Percentiles rank a stretch among this genome's conserved stretches.
Conservation (phyloP, 768 basidiomycete species). For the Tremella mesenterica region DNA sequence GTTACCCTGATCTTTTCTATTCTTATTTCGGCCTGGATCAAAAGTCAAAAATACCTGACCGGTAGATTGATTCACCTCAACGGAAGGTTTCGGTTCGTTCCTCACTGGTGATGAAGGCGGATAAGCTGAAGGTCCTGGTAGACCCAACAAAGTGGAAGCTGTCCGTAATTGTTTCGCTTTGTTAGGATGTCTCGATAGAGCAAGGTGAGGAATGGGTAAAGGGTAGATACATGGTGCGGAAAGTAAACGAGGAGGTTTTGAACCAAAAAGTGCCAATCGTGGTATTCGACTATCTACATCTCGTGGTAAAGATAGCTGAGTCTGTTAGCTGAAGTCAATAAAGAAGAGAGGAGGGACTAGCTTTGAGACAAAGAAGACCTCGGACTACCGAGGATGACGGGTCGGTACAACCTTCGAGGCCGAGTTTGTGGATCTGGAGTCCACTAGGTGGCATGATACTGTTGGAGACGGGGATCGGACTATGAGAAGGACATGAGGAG, state of each 20-base stretch:
- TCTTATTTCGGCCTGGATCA: conserved; percentile 6
- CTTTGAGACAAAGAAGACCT: conserved; percentile 30
- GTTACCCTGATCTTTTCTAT: background rate
- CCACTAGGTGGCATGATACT: too few species aligned
- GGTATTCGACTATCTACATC: background rate
- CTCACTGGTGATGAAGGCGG: conserved; percentile 4
- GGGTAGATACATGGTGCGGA: conserved; percentile 14
- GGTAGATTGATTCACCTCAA: conserved; percentile 21
- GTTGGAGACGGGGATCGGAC: too few species aligned
- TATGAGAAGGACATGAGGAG: too few species aligned
- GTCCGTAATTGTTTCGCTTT: conserved; percentile 2
- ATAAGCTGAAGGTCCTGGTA: conserved; percentile 9
- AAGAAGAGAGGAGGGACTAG: background rate
- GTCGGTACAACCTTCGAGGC: background rate
- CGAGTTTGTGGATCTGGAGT: background rate
- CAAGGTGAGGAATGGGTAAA: conserved; percentile 10
- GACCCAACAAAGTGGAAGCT: conserved; percentile 13
- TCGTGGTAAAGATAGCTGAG: conserved; percentile 3
- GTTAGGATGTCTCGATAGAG: background rate
- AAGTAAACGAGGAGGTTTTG: conserved; percentile 1
- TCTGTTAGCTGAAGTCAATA: background rate
- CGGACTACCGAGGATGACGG: conserved; percentile 2
- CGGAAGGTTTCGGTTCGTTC: conserved; percentile 9
- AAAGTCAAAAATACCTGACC: conserved; percentile 24
- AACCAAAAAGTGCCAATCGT: conserved; percentile 6